Base-by-base conservation (phyloP, 495 filamentous ascomycete genomes). In the Lichenothelia convexa region DNA sequence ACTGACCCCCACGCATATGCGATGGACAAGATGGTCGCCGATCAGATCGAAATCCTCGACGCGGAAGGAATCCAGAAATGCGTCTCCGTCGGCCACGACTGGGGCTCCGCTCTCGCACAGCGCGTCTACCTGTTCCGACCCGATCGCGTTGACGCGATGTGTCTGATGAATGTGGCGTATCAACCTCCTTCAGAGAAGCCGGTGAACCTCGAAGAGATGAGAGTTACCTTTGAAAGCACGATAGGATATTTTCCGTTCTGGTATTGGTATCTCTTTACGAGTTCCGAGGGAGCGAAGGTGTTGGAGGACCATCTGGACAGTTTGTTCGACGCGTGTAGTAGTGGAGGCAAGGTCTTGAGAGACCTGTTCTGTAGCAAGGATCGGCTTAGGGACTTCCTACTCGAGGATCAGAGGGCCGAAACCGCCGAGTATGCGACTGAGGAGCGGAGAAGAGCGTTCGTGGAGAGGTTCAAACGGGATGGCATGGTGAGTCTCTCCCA, bases 61-160 rank as follows among this genome's bases (percentile, higher is more conserved):
- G 21, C 23, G 6, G 39, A 46, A 18, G 5, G 29, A 8, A 30
- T 46, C 30, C 21, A 23, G 15, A 40, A 37, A 7, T 24, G 42
- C 30, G 36, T 49, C 26, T 16, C 32, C 5, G 21, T 49, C 31
- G 46, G 46, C 18, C 46, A 49, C 34, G 46, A 49, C 24, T 49
- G 42, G 31, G 46, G 46, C 35, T 35, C 34, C 16, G 24, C 26
- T 7, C 15, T 46, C 15, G 20, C 26, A n/a, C 18, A 32, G 11
- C 8, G 29, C 1, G 27, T 49, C 26, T 24, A 39, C 20, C 12
- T 36, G 15, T 36, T 35, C 21, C 22, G 43, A 13, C 41, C 26
- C 16, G 33, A 37, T 5, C 43, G 27, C 21, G 44, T 36, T 23
- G 31, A 24, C 7, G 45, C 24, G 3, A n/a, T 42, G 5, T 26